Percentiles rank a stretch among this genome's conserved stretches.
Evolutionary conservation across 192 early-diverging fungal genomes (phyloP).

Genomic region (Pilobolus umbonatus): DNA sequence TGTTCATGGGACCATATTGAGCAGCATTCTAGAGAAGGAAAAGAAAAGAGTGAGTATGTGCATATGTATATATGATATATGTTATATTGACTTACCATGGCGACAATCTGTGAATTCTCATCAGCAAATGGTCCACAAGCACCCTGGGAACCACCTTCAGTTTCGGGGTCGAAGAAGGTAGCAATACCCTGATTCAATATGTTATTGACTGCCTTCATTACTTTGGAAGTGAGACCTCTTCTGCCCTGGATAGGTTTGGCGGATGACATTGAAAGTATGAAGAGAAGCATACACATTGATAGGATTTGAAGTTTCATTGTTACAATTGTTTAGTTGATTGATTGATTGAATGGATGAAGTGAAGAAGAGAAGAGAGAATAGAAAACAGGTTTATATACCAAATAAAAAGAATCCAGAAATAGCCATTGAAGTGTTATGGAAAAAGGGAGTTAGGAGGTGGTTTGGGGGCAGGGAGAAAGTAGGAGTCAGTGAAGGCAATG

Average conservation of each 20-base stretch:
- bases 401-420: not conserved
- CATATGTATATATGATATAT: not conserved
- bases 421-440: not conserved
- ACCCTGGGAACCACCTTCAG: constrained; percentile 21
- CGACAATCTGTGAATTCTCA: constrained; percentile 16
- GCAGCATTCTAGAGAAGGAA: constrained; percentile 34
- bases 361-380: not conserved
- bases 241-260: constrained; percentile 2
- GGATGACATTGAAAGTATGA: not conserved
- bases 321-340: too few species aligned
- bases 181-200: constrained; percentile 24
- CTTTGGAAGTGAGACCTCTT: constrained; percentile 1
- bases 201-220: not conserved
- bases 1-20: constrained; percentile 33
- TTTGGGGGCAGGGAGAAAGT: not conserved
- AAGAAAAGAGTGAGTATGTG: not conserved
- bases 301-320: constrained; percentile 12
- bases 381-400: not conserved
- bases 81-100: constrained; percentile 12
- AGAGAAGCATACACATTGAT: constrained; percentile 1
- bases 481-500: not conserved
- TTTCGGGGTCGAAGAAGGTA: constrained; percentile 40
- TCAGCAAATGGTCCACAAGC: constrained; percentile 20
- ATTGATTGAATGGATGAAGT: not conserved
- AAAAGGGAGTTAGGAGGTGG: not conserved